A percentile compares a stretch with the other conserved stretches of the same genome.
These are phyloP conservation scores for Westerdykella ornata DNA, from an alignment of 2,329 filamentous ascomycete species.

Conservation along the genomic window DNA sequence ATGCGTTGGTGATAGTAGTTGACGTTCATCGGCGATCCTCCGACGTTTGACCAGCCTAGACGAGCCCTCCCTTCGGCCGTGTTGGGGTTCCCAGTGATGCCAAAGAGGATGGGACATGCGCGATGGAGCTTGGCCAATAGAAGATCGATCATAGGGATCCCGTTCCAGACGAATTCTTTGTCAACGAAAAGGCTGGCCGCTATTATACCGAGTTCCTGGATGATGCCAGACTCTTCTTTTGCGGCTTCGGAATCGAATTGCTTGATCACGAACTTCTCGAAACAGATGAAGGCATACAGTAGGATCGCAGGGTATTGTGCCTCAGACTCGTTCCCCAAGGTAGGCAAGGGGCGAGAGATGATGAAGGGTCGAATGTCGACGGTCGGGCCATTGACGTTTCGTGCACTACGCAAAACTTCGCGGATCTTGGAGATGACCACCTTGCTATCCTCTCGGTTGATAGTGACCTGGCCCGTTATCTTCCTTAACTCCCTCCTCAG, in stretches of 20 bases:
- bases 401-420: constrained; percentile 23
- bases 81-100: constrained; percentile 67
- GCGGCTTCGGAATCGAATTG: constrained; percentile 46
- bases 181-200: constrained; percentile 68
- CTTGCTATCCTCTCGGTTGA: constrained; percentile 21
- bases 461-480: constrained; percentile 32
- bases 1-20: constrained; percentile 75
- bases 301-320: constrained; percentile 41
- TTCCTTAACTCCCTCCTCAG: constrained; percentile 27
- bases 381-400: constrained; percentile 21
- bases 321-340: constrained; percentile 22
- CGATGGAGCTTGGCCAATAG: constrained; percentile 80
- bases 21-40: constrained; percentile 53
- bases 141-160: constrained; percentile 67
- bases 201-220: constrained; percentile 73
- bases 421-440: constrained; percentile 24
- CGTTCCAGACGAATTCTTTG: constrained; percentile 60
- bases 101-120: constrained; percentile 78
- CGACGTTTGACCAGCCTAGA: constrained; percentile 28
- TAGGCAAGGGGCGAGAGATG: constrained; percentile 27
- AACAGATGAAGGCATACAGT: constrained; percentile 68
- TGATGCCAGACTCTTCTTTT: constrained; percentile 40
- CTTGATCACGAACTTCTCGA: constrained; percentile 64
- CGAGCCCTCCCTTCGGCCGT: constrained; percentile 43
- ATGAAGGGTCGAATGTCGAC: constrained; percentile 35